Evolutionary conservation across 768 basidiomycete genomes (phyloP), one percentile per base, ranked within the genome.

Genomic region (Royoungia palumana): DNA sequence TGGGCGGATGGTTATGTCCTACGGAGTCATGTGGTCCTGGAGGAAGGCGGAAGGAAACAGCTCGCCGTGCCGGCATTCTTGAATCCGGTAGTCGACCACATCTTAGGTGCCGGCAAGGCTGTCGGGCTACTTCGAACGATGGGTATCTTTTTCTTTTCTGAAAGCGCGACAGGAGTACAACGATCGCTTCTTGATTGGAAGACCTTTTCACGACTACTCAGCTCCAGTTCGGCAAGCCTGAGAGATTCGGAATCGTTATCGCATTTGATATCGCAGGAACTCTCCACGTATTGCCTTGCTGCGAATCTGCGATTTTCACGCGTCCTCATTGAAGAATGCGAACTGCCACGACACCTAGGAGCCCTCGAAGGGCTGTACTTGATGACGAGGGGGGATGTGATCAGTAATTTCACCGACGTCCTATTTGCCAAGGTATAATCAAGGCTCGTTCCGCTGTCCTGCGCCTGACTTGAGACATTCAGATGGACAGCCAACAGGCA

Each of bases 331-430:
- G 80, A 83, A 5, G 84, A 89, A 32, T 90, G 89, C 59, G 75
- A 74, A 14, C 55, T 89, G 44, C 78, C 78, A 72, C 68, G 66
- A 22, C 88, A 91, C 65, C 65, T 91, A 19, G 59, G 64, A 10
- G 75, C 81, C 1, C 75, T 89, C 16, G 83, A 91, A 56, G 80
- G 82, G 57, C 48, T 91, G 3, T 90, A 77, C 54, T 65, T 93
- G 51, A 91, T 89, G 86, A 74, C 81, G 35, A 73, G 75, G 49
- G 88, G 89, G n/a, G 89, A 93, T 57, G 75, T 78, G 2, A 81
- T 92, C 71, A 81, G 79, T 40, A 79, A 85, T 55, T 89, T 89
- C 53, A 71, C 81, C 9, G 88, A 88, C 58, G 64, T 79, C n/a
- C 53, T 92, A 25, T 92, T 91, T 60, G 75, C 77, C 28, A 84